Evolutionary conservation across 148 eudicot genomes (phyloP).

Genomic region (Tetragonia tetragonoides): DNA sequence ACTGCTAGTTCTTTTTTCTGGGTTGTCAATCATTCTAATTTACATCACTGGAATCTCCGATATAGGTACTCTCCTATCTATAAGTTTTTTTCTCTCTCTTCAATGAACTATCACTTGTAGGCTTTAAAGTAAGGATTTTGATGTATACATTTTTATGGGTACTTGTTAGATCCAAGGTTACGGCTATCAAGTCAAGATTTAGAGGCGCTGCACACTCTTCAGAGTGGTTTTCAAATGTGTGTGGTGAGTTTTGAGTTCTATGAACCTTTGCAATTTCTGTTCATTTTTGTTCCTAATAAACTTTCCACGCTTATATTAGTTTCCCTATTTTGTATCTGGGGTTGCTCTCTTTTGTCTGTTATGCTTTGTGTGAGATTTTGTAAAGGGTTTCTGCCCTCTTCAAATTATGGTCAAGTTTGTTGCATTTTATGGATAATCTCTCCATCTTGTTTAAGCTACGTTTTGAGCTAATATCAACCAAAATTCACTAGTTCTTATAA

Average conservation of each 20-base stretch:
- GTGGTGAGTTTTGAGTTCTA: constrained; percentile 52
- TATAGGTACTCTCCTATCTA: constrained; percentile 42
- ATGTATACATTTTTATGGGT: constrained; percentile 9
- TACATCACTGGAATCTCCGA: constrained; percentile 59
- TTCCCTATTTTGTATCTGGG: neutral
- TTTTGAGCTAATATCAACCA: too few species aligned
- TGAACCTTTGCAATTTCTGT: neutral
- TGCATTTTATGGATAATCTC: too few species aligned
- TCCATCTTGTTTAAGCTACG: too few species aligned
- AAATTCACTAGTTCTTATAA: neutral
- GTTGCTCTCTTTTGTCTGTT: neutral
- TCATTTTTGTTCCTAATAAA: neutral
- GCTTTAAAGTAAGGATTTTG: neutral
- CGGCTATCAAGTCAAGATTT: constrained; percentile 57
- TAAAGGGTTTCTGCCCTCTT: neutral
- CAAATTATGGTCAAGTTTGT: neutral
- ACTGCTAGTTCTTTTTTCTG: constrained; percentile 61
- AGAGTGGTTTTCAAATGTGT: constrained; percentile 64
- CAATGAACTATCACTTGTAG: neutral
- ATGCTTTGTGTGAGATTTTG: neutral
- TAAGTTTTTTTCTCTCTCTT: neutral
- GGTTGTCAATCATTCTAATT: constrained; percentile 61
- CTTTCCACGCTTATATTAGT: neutral
- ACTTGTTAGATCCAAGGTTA: constrained; percentile 38
- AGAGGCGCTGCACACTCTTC: constrained; percentile 62